Conservation (phyloP, 2,329 filamentous ascomycete species). For the Neophaeococcomyces mojaviensis region DNA sequence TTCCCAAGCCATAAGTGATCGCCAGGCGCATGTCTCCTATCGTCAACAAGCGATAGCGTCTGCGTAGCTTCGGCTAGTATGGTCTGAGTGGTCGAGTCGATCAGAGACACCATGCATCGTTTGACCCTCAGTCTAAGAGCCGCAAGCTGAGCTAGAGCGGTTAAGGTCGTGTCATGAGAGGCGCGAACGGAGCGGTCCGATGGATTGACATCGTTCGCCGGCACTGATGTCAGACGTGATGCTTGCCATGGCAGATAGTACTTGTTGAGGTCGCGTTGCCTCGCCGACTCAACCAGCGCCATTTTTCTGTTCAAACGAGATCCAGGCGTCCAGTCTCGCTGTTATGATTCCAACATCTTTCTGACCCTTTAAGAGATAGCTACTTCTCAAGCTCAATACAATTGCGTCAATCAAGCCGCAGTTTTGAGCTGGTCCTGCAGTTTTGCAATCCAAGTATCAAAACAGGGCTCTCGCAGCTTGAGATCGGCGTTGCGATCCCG, state of each 20-base stretch:
- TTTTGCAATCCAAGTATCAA: no score
- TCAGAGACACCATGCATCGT: conserved; percentile 44
- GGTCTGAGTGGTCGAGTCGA: conserved; percentile 41
- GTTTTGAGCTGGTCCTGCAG: no score
- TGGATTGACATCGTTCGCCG: conserved; percentile 6
- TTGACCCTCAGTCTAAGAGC: conserved; percentile 36
- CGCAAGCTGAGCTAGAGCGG: conserved; percentile 45
- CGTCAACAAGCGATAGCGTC: conserved; percentile 31
- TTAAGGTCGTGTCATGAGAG: conserved; percentile 33
- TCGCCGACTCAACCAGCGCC: conserved; percentile 8
- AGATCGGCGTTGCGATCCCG: no score
- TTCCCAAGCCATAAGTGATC: conserved; percentile 28
- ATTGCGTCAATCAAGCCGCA: no score
- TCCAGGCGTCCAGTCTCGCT: no score
- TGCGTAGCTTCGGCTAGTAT: conserved; percentile 46
- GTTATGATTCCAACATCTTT: no score
- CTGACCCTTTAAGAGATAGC: no score
- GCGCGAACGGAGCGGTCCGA: conserved; percentile 22
- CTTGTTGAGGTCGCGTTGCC: conserved; percentile 24
- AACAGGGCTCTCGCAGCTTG: no score
- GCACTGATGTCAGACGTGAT: conserved; percentile 20
- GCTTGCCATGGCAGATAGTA: conserved; percentile 21
- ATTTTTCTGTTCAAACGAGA: no score
- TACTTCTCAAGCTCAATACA: no score
- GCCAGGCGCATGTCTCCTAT: conserved; percentile 22